Conservation (phyloP, 352 stramenopile genomes). For the Globisporangium spinosum region DNA sequence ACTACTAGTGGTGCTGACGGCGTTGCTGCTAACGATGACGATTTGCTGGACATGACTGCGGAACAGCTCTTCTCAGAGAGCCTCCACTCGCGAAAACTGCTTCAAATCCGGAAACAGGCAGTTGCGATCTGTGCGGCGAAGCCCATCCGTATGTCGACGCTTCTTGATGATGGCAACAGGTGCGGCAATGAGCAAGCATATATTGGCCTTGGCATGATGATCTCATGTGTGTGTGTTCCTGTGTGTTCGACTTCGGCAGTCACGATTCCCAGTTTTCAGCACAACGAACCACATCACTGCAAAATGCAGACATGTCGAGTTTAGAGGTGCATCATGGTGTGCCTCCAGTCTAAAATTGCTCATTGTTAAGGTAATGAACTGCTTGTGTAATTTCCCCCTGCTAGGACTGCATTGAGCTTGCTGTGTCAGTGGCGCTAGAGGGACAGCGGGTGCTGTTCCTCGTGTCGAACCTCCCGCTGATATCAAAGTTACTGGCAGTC, state of each 20-base stretch:
- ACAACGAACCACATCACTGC: not conserved
- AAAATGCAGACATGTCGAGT: conserved; percentile 3
- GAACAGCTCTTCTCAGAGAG: conserved; percentile 54
- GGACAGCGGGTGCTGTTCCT: conserved; percentile 19
- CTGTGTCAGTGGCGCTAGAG: conserved; percentile 19
- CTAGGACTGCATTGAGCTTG: conserved; percentile 16
- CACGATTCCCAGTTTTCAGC: not conserved
- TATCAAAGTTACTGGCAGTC: conserved; percentile 15
- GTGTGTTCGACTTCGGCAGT: not conserved
- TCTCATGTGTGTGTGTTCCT: too few relatives aligned
- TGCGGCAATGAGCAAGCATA: not conserved
- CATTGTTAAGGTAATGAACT: too few relatives aligned
- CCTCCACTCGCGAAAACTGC: conserved; percentile 30
- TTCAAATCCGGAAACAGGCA: conserved; percentile 23
- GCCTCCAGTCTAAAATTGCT: not conserved
- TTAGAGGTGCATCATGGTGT: not conserved
- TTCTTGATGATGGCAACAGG: conserved; percentile 17
- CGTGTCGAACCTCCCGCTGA: conserved; percentile 8
- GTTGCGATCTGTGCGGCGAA: conserved; percentile 38
- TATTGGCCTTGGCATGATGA: not conserved
- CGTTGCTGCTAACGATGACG: not conserved
- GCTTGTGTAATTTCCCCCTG: not conserved
- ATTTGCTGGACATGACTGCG: conserved; percentile 22
- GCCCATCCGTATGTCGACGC: conserved; percentile 28
- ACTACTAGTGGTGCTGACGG: not conserved